Percentiles rank a stretch among this genome's conserved stretches.
phyloP scores from a whole-genome alignment of 345 rosid genomes.

The Aethionema arabicum region DNA sequence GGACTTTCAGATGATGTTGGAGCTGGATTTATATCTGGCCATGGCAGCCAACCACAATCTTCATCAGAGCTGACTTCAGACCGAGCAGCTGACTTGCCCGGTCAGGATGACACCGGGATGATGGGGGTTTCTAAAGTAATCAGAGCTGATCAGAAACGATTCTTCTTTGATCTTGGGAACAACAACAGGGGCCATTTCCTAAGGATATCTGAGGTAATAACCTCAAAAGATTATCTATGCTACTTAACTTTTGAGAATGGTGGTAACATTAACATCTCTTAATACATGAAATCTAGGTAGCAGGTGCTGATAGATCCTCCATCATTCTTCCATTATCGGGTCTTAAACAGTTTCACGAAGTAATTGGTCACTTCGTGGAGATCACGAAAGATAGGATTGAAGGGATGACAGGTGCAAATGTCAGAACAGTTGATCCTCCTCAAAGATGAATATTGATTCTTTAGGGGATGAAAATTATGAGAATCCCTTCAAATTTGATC shows the following conservation, averaged over 20 bases:
- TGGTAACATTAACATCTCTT: conserved; percentile 2
- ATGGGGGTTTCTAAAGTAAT: conserved; percentile 72
- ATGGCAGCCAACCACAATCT: conserved; percentile 66
- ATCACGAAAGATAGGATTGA: conserved; percentile 88
- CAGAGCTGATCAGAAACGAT: conserved; percentile 90
- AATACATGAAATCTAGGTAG: conserved; percentile 55
- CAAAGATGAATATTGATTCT: conserved; percentile 62
- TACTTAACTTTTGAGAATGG: conserved; percentile 7
- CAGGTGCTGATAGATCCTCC: conserved; percentile 91
- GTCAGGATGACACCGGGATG: conserved; percentile 69
- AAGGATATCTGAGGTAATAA: conserved; percentile 88
- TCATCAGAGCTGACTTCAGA: conserved; percentile 72
- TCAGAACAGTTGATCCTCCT: conserved; percentile 86
- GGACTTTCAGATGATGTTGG: conserved; percentile 99
- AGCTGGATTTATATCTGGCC: conserved; percentile 98
- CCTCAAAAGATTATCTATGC: conserved; percentile 4
- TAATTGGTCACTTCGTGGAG: conserved; percentile 93
- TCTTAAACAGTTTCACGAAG: conserved; percentile 89
- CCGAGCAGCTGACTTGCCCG: conserved; percentile 61
- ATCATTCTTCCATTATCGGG: conserved; percentile 95
- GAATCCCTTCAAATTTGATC: conserved; percentile 14
- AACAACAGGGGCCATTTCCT: conserved; percentile 94
- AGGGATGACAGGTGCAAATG: conserved; percentile 82
- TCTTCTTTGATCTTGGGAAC: conserved; percentile 95
- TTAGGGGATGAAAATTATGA: conserved; percentile 26